Base-by-base conservation (phyloP, 2,329 filamentous ascomycete species). In the Paecilomyces sp. region DNA sequence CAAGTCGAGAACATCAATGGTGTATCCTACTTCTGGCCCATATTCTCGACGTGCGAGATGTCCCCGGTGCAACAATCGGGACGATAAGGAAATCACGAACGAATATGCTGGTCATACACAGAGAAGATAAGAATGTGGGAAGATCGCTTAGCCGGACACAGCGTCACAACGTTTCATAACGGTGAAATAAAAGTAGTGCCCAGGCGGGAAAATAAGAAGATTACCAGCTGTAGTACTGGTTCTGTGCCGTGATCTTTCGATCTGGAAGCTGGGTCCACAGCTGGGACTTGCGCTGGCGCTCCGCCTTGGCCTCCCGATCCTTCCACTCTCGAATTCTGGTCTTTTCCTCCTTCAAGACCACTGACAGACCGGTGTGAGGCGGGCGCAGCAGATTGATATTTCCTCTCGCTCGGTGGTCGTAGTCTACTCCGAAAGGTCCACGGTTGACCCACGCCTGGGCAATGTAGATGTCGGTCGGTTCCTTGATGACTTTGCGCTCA, bases 161-260 rank as follows among this genome's bases (percentile, higher is more conserved):
- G 41, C 41, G 3, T 47, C 41, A 11, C n/a, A 47, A 47, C 41
- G 13, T 47, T 47, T 18, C 41, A 47, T 47, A 8, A n/a, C 2
- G 15, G 41, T 47, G 41, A n/a, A 8, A 47, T 5, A 8, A 47
- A n/a, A 47, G 41, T 6, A 9, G 15, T 18, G 15, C 18, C 18
- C 41, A 8, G 15, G 41, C n/a, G 41, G n/a, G 18, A 9, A 41
- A 15, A 6, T 7, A 9, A 18, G 41, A 15, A 33, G 41, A 65
- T 72, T 88, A 97, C 93, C 93, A 99, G 62, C 89, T 86, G 76
- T 95, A 95, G 75, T 94, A 95, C 71, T 91, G 93, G 67, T 90
- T 85, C 79, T 97, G 92, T 36, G 87, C 87, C 62, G 88, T 88
- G 58, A 99, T 82, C 6, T 89, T 90, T 62, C 92, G 86, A 74